phyloP scores from a whole-genome alignment of 768 basidiomycete species.

The Lactifluus rugatus region DNA sequence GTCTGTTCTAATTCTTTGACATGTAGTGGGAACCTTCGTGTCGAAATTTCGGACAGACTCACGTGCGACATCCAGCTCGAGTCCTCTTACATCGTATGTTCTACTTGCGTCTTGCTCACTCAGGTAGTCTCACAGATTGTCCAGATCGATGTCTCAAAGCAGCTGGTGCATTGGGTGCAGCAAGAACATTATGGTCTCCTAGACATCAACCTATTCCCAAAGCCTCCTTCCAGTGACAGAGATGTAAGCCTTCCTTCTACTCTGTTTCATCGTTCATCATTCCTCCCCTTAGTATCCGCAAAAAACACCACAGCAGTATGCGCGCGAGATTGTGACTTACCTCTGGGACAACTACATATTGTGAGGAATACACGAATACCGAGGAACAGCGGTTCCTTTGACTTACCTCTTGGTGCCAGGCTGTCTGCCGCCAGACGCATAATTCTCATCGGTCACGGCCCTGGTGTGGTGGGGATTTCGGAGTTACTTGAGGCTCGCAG shows the following conservation, averaged over 20 bases:
- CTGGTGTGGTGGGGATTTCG: slow-evolving; percentile 68
- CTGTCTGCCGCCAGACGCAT: slow-evolving; percentile 64
- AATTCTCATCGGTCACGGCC: slow-evolving; percentile 80
- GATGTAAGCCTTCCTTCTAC: slow-evolving; percentile 13
- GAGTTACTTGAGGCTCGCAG: slow-evolving; percentile 64
- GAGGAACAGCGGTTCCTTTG: not conserved
- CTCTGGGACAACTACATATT: slow-evolving; percentile 96
- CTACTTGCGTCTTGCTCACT: not conserved
- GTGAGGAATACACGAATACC: slow-evolving; percentile 32
- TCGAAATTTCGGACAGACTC: slow-evolving; percentile 66
- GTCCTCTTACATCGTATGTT: slow-evolving; percentile 70
- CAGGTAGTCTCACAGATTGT: not conserved
- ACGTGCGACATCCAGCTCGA: slow-evolving; percentile 70
- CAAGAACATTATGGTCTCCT: slow-evolving; percentile 60
- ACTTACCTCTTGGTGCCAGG: slow-evolving; percentile 30
- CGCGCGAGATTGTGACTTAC: slow-evolving; percentile 60
- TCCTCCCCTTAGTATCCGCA: slow-evolving; percentile 13
- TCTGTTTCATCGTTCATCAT: not conserved
- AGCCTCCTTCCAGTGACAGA: slow-evolving; percentile 19
- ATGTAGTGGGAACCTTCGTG: slow-evolving; percentile 74
- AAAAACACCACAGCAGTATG: slow-evolving; percentile 27
- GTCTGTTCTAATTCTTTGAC: not conserved
- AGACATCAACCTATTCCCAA: slow-evolving; percentile 79
- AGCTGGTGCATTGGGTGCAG: slow-evolving; percentile 69
- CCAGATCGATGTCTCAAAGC: slow-evolving; percentile 79